Base-by-base conservation (phyloP, 2,329 filamentous ascomycete species). In the Fusarium setosum region DNA sequence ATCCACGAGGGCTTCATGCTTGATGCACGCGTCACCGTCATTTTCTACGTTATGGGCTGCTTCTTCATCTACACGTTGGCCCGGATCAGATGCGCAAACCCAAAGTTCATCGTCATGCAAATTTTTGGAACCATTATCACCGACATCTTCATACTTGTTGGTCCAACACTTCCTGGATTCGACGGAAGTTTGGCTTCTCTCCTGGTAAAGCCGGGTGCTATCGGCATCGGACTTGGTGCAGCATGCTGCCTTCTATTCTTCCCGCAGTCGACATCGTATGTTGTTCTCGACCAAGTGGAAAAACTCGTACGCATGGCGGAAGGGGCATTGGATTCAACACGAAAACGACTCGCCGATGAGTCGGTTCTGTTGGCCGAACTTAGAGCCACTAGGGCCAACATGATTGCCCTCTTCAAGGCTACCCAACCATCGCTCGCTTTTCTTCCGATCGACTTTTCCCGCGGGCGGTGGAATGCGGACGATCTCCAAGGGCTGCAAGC, bases 51-150 rank as follows among this genome's bases (percentile, higher is more conserved):
- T 42, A 73, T 85, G 69, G 74, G 77, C 3, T 79, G 76, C 55
- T 20, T 79, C 5, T 81, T 85, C 47, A 78, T 85, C 37, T 85
- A 85, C 59, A 64, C 75, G 0, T 5, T 77, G 51, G 75, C 82
- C 2, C 80, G 83, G 1, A 37, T 85, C 10, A 77, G 83, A 18
- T 80, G 78, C 9, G 73, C 73, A 1, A 83, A 82, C 21, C 78
- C 81, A 5, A 85, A 85, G 60, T 74, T 84, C 6, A 67, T 76
- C 0, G 63, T 84, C 5, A 47, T 78, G 13, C 79, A 83, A 53
- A 74, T 85, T 3, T 83, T 85, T 54, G 81, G 77, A 4, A 83
- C 75, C 6, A 83, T 86, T 20, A 76, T 83, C 31, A 73, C 75
- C 2, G 82, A 84, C 32, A 66, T 85, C 2, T 83, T 82, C 31